phyloP scores from a whole-genome alignment of 352 stramenopile genomes.

The Phytophthora sp. region DNA sequence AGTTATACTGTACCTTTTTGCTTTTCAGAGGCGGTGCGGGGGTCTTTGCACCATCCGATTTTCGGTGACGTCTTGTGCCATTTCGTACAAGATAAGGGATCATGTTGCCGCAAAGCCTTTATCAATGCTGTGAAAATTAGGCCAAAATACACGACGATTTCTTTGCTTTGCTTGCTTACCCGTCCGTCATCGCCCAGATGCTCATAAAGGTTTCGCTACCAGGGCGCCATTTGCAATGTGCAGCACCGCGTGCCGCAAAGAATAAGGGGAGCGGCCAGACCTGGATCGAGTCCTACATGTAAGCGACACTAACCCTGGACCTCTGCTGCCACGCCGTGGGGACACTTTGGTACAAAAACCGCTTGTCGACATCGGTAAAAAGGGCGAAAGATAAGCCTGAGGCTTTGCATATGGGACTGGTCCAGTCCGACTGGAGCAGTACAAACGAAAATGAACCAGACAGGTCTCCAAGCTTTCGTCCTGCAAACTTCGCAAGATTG shows the following conservation, averaged over 20 bases:
- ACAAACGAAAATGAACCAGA: too few species aligned
- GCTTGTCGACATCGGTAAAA: constrained; percentile 11
- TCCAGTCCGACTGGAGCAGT: neutral
- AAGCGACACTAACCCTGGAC: constrained; percentile 11
- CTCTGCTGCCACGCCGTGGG: constrained; percentile 7
- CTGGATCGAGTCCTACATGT: neutral
- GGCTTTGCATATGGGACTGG: constrained; percentile 12
- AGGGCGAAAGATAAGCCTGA: constrained; percentile 11
- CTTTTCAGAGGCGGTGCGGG: constrained; percentile 22
- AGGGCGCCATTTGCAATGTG: constrained; percentile 5
- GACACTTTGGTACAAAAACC: constrained; percentile 22
- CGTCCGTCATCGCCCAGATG: neutral
- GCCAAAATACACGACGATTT: too few species aligned
- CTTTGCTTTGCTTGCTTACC: constrained; percentile 22
- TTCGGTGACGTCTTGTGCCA: constrained; percentile 31
- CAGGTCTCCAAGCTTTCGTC: neutral
- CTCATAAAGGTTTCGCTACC: constrained; percentile 15
- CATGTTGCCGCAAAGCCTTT: constrained; percentile 24
- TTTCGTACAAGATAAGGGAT: constrained; percentile 23
- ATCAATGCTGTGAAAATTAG: constrained; percentile 7
- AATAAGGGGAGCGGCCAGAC: neutral
- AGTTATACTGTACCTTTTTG: neutral
- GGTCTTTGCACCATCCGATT: constrained; percentile 20
- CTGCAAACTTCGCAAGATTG: neutral
- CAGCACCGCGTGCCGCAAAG: constrained; percentile 6